Percentiles rank a stretch among this genome's conserved stretches.
Evolutionary conservation across 306 rosid species (phyloP).

Genomic region (Fragaria iinumae): DNA sequence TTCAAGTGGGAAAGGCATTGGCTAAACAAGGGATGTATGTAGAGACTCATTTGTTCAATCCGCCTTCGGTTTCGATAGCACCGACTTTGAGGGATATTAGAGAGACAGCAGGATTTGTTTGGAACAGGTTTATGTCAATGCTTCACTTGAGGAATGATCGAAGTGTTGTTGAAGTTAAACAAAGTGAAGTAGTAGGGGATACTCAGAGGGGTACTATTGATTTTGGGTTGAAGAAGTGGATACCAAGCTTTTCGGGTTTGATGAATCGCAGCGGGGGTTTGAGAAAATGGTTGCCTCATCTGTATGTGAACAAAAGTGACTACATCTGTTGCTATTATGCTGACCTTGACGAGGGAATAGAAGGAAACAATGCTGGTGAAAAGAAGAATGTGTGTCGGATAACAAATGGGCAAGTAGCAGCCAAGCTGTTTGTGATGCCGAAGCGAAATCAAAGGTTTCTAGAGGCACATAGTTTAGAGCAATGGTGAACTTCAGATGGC

Average conservation of each 20-base stretch:
- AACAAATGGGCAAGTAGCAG: conserved; percentile 47
- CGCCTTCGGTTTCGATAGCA: conserved; percentile 85
- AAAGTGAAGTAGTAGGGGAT: neutral
- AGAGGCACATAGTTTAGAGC: conserved; percentile 89
- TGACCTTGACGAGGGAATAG: conserved; percentile 41
- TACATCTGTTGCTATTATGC: conserved; percentile 82
- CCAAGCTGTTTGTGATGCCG: conserved; percentile 75
- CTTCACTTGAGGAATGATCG: conserved; percentile 45
- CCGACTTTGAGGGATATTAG: conserved; percentile 62
- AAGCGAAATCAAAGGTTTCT: conserved; percentile 83
- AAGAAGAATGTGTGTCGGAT: conserved; percentile 45
- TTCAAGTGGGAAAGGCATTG: conserved; percentile 75
- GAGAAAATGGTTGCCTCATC: conserved; percentile 78
- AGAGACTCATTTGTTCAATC: conserved; percentile 86
- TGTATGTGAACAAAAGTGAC: conserved; percentile 85
- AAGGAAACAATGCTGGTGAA: conserved; percentile 26
- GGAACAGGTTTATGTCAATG: conserved; percentile 69
- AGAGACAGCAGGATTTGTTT: conserved; percentile 58
- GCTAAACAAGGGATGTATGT: conserved; percentile 81
- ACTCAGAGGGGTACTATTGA: conserved; percentile 21
- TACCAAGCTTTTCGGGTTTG: conserved; percentile 22
- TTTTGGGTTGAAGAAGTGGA: conserved; percentile 46
- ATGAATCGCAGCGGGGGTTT: conserved; percentile 40
- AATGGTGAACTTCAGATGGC: conserved; percentile 91
- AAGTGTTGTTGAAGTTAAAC: conserved; percentile 27